Percentiles rank a stretch among this genome's conserved stretches.
Conservation (phyloP, 805 yeast species). For the Myxozyma udenii region DNA sequence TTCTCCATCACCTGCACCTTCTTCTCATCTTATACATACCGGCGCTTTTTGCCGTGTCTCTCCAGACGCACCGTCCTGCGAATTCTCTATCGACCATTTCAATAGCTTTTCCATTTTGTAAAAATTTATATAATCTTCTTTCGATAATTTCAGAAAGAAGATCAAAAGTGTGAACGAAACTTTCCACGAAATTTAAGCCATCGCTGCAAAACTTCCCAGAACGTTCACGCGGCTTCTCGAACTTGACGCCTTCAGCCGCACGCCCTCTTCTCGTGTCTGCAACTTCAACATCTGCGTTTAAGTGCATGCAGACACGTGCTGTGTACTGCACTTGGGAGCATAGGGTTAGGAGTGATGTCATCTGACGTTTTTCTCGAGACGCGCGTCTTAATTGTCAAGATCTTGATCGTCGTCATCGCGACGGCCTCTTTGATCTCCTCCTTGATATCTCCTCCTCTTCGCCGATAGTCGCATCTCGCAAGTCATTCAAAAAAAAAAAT, state of each 20-base stretch:
- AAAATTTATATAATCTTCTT: no score
- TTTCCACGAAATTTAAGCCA: neutral
- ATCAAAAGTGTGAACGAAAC: neutral
- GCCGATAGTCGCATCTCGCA: no score
- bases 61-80: slow-evolving; percentile 63
- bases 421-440: no score
- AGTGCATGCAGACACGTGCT: neutral
- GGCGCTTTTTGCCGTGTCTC: slow-evolving; percentile 58
- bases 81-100: slow-evolving; percentile 86
- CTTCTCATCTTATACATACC: slow-evolving; percentile 9
- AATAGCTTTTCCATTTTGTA: slow-evolving; percentile 81
- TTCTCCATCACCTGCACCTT: no score
- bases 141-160: neutral
- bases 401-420: no score
- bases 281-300: neutral
- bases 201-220: slow-evolving; percentile 4
- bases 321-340: neutral
- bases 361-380: no score
- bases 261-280: neutral
- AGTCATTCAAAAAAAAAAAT: no score
- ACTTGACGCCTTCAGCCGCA: neutral
- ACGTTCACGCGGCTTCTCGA: slow-evolving; percentile 16
- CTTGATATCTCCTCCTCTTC: no score
- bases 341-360: neutral
- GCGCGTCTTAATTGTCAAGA: neutral